phyloP scores from a whole-genome alignment of 2,329 filamentous ascomycete genomes.

The Alternaria brassicae region DNA sequence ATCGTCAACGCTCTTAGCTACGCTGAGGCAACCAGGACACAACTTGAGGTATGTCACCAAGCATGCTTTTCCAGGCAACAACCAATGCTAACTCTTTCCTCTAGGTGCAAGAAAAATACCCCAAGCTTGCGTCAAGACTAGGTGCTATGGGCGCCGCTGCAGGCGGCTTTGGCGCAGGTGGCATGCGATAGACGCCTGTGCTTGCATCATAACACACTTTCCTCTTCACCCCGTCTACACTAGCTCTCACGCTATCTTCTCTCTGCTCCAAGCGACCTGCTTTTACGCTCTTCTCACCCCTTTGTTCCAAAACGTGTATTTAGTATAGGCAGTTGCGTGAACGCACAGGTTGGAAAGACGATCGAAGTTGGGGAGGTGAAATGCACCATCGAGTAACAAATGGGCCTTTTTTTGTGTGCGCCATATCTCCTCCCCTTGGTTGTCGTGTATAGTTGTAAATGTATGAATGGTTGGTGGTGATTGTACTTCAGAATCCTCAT shows the following conservation, averaged over 20 bases:
- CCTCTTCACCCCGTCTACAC: not conserved
- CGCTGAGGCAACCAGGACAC: conserved; percentile 93
- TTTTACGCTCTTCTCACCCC: not conserved
- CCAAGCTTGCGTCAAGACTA: conserved; percentile 57
- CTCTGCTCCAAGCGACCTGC: not conserved
- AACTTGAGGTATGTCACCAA: conserved; percentile 68
- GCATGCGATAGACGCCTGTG: conserved; percentile 40
- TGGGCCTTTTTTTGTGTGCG: not conserved
- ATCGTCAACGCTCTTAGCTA: conserved; percentile 97
- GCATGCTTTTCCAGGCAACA: not conserved
- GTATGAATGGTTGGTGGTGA: conserved; percentile 6
- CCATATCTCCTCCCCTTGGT: not conserved
- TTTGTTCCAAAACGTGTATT: conserved; percentile 14
- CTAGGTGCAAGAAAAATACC: conserved; percentile 61
- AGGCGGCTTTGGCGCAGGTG: conserved; percentile 33
- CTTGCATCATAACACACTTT: not conserved
- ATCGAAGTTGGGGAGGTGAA: not conserved
- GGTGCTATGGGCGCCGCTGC: conserved; percentile 54
- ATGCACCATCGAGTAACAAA: not conserved
- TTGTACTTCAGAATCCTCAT: too few relatives aligned
- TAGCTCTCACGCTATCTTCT: not conserved
- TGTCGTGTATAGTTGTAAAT: conserved; percentile 3
- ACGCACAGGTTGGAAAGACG: not conserved
- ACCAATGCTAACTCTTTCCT: not conserved
- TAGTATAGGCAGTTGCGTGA: conserved; percentile 6